Evolutionary conservation across 2,329 filamentous ascomycete species (phyloP), one percentile per base, ranked within the genome.

Genomic region (Juglanconis sp.): DNA sequence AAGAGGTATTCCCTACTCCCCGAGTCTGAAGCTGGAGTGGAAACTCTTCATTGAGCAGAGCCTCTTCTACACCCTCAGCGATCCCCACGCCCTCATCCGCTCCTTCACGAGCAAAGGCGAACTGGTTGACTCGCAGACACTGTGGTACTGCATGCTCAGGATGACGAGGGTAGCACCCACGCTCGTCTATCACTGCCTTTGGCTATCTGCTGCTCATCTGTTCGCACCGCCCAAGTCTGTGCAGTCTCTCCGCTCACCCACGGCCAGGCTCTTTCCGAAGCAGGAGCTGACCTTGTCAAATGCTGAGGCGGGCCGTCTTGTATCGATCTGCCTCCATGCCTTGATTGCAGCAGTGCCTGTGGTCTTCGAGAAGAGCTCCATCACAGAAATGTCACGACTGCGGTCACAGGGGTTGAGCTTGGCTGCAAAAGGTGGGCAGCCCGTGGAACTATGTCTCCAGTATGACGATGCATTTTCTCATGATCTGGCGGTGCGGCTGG

Each of bases 391-490:
- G 76, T 88, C 86, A 30, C 81, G 84, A 24, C 78, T 86, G 24
- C 78, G 85, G 48, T 82, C 84, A 1, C 79, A 80, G 51, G 84
- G 83, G 1, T 60, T 83, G 38, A 78, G 77, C 9, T 70, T 85
- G 34, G 73, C 79, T 15, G 77, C 76, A 3, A 77, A 77, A 60
- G 78, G 79, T 13, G 71, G 77, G 4, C 81, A 84, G 63, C 77
- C 80, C 4, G 65, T 76, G 4, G 71, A 76, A 9, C 72, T 85
- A 24, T 87, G 82, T 63, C 74, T 88, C 5, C 77, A 83, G 57
- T 88, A 87, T 60, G 83, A 88, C 63, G 86, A 88, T 66, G 79
- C 79, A 1, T 87, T 88, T 60, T 83, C 83, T 0, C 79, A 88
- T 65, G 81, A 82, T n/a, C 71, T 87, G 42, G 83, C 84, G 7